Conservation (phyloP, 1,284 basidiomycete genomes). For the Pyrrhoderma lamaoense region DNA sequence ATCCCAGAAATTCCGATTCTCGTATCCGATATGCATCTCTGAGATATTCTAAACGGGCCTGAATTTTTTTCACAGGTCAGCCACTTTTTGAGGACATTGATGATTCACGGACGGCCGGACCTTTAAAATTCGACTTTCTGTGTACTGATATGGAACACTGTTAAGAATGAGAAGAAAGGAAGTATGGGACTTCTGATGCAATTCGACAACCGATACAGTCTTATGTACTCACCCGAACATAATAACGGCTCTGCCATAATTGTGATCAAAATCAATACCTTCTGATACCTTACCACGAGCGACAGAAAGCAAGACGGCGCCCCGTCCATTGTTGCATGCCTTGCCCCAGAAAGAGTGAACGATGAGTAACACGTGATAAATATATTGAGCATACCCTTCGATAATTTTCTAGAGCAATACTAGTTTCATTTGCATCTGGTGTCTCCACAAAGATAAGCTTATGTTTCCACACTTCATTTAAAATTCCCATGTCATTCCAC, state of each 20-base stretch:
- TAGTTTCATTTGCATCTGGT: constrained; percentile 98
- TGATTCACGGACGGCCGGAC: constrained; percentile 17
- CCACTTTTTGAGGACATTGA: neutral
- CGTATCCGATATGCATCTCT: constrained; percentile 98
- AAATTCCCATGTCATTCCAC: constrained; percentile 99
- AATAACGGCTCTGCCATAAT: constrained; percentile 97
- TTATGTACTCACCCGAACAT: constrained; percentile 86
- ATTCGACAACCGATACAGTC: neutral
- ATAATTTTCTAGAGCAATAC: constrained; percentile 96
- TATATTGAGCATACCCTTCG: constrained; percentile 57
- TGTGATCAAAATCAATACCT: constrained; percentile 99
- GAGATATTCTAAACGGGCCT: constrained; percentile 91
- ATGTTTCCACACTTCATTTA: constrained; percentile 99
- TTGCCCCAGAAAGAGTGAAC: constrained; percentile 26
- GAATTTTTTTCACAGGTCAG: neutral
- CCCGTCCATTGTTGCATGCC: constrained; percentile 98
- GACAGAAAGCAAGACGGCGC: constrained; percentile 93
- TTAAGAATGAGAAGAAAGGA: constrained; percentile 5
- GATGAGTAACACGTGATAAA: constrained; percentile 1
- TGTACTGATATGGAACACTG: constrained; percentile 97
- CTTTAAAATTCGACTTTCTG: constrained; percentile 95
- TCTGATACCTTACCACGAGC: constrained; percentile 99
- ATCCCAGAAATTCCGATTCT: constrained; percentile 97
- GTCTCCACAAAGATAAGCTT: constrained; percentile 99
- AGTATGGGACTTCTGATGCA: constrained; percentile 6